A percentile compares a stretch with the other conserved stretches of the same genome.
Evolutionary conservation across 2,329 filamentous ascomycete species (phyloP).

Genomic region (Colletotrichum tabaci): DNA sequence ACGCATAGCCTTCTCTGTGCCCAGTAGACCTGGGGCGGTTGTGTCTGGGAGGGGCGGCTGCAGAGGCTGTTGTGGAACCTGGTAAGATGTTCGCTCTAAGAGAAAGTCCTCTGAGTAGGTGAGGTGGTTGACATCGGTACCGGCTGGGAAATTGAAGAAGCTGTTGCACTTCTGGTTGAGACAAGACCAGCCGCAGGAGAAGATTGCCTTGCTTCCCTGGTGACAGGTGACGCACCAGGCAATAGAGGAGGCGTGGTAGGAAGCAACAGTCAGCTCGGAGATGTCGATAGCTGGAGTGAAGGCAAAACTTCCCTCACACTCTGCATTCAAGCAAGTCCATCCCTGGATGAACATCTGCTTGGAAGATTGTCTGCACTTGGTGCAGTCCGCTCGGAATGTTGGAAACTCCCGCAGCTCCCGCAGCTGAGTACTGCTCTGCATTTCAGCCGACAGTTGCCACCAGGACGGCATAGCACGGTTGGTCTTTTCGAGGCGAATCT

Average conservation of each 20-base stretch:
- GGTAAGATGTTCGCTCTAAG: constrained; percentile 63
- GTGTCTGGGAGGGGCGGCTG: constrained; percentile 57
- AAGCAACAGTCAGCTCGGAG: constrained; percentile 34
- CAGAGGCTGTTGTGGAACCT: constrained; percentile 52
- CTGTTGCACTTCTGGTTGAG: constrained; percentile 56
- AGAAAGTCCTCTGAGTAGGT: constrained; percentile 72
- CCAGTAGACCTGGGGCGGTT: constrained; percentile 51
- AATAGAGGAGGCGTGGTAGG: constrained; percentile 17
- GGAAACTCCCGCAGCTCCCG: constrained; percentile 28
- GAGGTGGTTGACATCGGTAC: constrained; percentile 51
- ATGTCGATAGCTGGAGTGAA: constrained; percentile 17
- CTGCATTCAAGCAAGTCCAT: constrained; percentile 51
- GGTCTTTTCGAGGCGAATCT: constrained; percentile 77
- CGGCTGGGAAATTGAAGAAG: constrained; percentile 63
- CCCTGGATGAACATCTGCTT: constrained; percentile 53
- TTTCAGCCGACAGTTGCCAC: constrained; percentile 64
- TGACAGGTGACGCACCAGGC: constrained; percentile 54
- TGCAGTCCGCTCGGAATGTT: constrained; percentile 51
- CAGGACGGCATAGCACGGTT: constrained; percentile 64
- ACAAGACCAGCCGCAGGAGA: constrained; percentile 50
- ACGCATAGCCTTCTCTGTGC: constrained; percentile 67
- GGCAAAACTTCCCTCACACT: constrained; percentile 37
- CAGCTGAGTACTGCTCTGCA: background rate
- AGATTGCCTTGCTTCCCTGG: constrained; percentile 54
- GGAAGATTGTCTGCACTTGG: constrained; percentile 55